Base-by-base conservation (phyloP, 805 yeast genomes). In the Scheffersomyces spartinae region DNA sequence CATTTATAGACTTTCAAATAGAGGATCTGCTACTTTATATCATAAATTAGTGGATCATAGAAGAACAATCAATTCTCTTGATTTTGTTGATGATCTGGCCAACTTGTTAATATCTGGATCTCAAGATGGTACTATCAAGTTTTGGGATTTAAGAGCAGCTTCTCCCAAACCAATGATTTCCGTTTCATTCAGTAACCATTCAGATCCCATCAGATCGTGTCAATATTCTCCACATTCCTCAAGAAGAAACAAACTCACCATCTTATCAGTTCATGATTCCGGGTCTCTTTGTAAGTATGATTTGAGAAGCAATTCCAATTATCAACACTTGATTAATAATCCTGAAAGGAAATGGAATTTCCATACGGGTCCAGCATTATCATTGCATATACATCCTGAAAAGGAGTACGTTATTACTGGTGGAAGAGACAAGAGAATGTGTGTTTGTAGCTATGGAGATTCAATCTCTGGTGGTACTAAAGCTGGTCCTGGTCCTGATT, bases 261-360 rank as follows among this genome's bases (percentile, higher is more conserved):
- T 88, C 26, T 78, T 85, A 2, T 74, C 86, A 1, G 84, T 82
- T 6, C 88, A 81, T 49, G 97, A 91, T 47, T 72, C 83, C 2
- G 98, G 98, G 9, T 70, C 81, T 3, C 63, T 88, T n/a, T 73
- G 80, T 38, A 73, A 78, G 37, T 86, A 82, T 73, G 98, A 91
- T 52, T 40, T 82, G n/a, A 64, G 97, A 29, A 20, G 10, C 33
- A 29, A 23, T 28, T 21, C 30, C 31, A 14, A 8, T n/a, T n/a
- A 12, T 15, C 36, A 33, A 21, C 36, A 39, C 9, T 24, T 27
- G 13, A 26, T 41, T 2, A 34, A 35, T 9, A 66, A 68, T 18
- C 75, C 88, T 4, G 96, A 88, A 39, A 60, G 75, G 26, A 73
- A 76, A 31, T 65, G 91, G 45, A 81, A 78, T 40, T 93, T 95